Evolutionary conservation across 2,329 filamentous ascomycete genomes (phyloP).

Genomic region (Helicocarpus griseus): DNA sequence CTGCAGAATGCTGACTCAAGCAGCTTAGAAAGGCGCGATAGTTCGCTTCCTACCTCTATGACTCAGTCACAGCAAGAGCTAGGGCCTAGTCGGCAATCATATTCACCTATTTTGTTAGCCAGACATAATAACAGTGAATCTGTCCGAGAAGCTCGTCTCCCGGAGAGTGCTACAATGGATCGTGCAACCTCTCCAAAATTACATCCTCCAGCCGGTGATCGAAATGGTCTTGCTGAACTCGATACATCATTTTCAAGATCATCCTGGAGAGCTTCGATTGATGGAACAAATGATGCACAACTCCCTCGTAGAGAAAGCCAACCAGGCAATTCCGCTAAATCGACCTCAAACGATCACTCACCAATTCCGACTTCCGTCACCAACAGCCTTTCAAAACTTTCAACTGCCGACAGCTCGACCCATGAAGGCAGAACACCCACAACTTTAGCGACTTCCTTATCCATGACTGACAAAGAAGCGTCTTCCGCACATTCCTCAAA

Average conservation of each 20-base stretch:
- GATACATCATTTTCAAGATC: slow-evolving; percentile 17
- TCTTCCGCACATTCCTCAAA: slow-evolving; percentile 20
- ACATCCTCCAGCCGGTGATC: slow-evolving; percentile 15
- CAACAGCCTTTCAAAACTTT: slow-evolving; percentile 22
- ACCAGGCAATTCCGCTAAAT: slow-evolving; percentile 23
- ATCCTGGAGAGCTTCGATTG: slow-evolving; percentile 14
- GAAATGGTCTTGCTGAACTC: slow-evolving; percentile 20
- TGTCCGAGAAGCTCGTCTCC: slow-evolving; percentile 18
- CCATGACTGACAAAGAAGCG: slow-evolving; percentile 22
- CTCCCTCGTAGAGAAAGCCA: slow-evolving; percentile 25
- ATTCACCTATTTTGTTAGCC: slow-evolving; percentile 26
- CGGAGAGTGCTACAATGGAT: slow-evolving; percentile 17
- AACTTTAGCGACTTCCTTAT: slow-evolving; percentile 20
- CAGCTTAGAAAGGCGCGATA: slow-evolving; percentile 23
- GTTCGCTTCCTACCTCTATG: slow-evolving; percentile 18
- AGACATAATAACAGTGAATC: slow-evolving; percentile 19
- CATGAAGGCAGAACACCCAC: slow-evolving; percentile 23
- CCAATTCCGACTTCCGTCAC: slow-evolving; percentile 18
- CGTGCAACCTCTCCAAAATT: slow-evolving; percentile 4
- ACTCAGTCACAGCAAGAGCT: slow-evolving; percentile 24
- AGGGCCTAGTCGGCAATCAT: slow-evolving; percentile 17
- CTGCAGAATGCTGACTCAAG: slow-evolving; percentile 22
- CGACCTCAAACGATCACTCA: slow-evolving; percentile 21
- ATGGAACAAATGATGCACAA: slow-evolving; percentile 19
- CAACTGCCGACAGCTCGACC: slow-evolving; percentile 18